phyloP scores from a whole-genome alignment of 164 flowering plant genomes.

The Saururus chinensis region DNA sequence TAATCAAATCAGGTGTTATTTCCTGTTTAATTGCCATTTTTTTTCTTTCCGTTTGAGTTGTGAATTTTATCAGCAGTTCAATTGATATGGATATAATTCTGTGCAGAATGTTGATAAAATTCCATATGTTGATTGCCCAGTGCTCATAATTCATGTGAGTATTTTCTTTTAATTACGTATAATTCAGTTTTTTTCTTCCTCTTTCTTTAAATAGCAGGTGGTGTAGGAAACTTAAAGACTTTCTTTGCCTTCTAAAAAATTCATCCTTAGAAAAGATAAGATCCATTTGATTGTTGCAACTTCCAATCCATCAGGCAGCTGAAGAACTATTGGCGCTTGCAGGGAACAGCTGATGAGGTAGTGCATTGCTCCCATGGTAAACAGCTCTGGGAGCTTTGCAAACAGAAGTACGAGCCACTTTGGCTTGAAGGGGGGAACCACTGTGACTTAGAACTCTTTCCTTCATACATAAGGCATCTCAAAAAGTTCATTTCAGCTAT shows the following conservation, averaged over 20 bases:
- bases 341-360: conserved; percentile 72
- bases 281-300: too few species aligned
- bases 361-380: conserved; percentile 67
- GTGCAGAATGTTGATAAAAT: conserved; percentile 62
- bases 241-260: too few species aligned
- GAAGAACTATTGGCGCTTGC: conserved; percentile 4
- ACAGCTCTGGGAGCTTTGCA: conserved; percentile 64
- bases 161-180: background rate
- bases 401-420: conserved; percentile 64
- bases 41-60: background rate
- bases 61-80: background rate
- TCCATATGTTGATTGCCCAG: conserved; percentile 56
- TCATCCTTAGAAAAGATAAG: too few species aligned
- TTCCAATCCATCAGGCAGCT: background rate
- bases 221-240: background rate
- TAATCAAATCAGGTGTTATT: too few species aligned
- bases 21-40: background rate
- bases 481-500: conserved; percentile 53
- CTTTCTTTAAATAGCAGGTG: background rate
- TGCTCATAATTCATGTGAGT: conserved; percentile 86
- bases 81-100: background rate
- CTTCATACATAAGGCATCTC: conserved; percentile 52
- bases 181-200: background rate
- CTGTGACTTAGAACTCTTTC: conserved; percentile 55
- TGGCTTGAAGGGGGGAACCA: conserved; percentile 63